Evolutionary conservation across 177 flowering plant genomes (phyloP).

Genomic region (Vitis hybrid): DNA sequence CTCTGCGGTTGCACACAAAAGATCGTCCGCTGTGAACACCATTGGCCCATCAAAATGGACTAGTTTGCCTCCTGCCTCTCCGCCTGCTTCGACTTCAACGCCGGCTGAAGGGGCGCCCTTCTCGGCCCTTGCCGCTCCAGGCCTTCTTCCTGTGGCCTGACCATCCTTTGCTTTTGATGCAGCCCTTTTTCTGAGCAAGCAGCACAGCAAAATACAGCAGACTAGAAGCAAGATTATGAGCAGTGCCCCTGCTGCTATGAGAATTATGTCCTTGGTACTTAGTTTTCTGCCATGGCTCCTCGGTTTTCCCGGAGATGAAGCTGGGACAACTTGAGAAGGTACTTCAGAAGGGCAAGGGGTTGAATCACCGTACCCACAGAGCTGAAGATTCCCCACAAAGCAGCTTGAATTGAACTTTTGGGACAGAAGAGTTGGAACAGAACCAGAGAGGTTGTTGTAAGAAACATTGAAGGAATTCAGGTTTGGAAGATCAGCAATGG

Average conservation of each 20-base stretch:
- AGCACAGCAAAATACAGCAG: conserved; percentile 64
- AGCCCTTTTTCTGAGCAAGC: conserved; percentile 57
- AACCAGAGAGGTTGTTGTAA: conserved; percentile 77
- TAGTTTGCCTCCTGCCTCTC: conserved; percentile 47
- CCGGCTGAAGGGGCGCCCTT: conserved; percentile 24
- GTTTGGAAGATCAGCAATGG: conserved; percentile 46
- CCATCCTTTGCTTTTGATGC: conserved; percentile 37
- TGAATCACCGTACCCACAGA: conserved; percentile 73
- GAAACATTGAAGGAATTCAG: conserved; percentile 76
- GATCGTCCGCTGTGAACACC: conserved; percentile 69
- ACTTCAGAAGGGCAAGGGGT: conserved; percentile 55
- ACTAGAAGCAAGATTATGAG: conserved; percentile 52
- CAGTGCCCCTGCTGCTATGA: conserved; percentile 71
- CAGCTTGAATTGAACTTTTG: conserved; percentile 76
- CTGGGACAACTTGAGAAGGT: conserved; percentile 27
- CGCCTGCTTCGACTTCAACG: conserved; percentile 30
- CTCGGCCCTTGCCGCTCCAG: conserved; percentile 16
- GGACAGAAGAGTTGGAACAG: conserved; percentile 62
- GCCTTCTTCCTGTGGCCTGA: conserved; percentile 14
- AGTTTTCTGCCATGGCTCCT: conserved; percentile 34
- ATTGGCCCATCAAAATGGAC: conserved; percentile 74
- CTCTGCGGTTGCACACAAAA: conserved; percentile 76
- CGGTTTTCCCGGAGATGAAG: conserved; percentile 26
- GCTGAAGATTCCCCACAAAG: conserved; percentile 77
- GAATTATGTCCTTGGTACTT: conserved; percentile 68